These are phyloP conservation scores for Carex kokanica DNA, from an alignment of 176 grass and related monocot genomes.

Conservation along the genomic window DNA sequence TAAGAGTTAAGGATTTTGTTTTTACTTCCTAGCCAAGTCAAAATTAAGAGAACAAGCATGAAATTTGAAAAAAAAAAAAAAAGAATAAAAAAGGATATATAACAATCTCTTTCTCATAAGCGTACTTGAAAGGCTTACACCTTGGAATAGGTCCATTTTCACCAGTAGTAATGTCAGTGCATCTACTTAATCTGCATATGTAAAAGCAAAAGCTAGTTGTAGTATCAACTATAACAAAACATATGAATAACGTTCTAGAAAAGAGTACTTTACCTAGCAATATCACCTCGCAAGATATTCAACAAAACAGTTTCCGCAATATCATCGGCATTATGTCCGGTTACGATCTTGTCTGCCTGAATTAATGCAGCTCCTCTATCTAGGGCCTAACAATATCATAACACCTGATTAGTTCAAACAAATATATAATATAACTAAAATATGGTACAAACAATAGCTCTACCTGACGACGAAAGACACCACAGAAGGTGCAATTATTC, in stretches of 20 bases:
- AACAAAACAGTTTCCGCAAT: conserved; percentile 95
- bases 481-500: conserved; percentile 96
- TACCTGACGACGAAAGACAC: conserved; percentile 94
- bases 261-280: conserved; percentile 61
- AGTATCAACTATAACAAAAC: conserved; percentile 17
- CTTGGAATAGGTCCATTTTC: conserved; percentile 99
- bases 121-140: conserved; percentile 98
- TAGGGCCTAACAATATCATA: conserved; percentile 47
- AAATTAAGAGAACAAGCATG: background rate
- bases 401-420: background rate
- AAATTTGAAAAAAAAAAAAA: background rate
- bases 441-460: background rate
- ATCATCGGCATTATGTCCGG: conserved; percentile 97
- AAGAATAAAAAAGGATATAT: conserved; percentile 81
- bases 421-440: background rate
- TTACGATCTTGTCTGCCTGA: conserved; percentile 91
- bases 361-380: conserved; percentile 91
- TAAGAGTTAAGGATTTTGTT: conserved; percentile 50
- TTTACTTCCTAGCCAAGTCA: background rate
- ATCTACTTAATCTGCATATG: conserved; percentile 86
- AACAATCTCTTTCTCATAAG: conserved; percentile 98
- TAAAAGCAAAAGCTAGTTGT: conserved; percentile 10
- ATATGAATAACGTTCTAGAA: background rate
- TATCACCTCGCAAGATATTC: conserved; percentile 97
- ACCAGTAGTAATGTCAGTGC: conserved; percentile 88